phyloP scores from a whole-genome alignment of 129 eudicot species.

The Ambrosia artemisiifolia region DNA sequence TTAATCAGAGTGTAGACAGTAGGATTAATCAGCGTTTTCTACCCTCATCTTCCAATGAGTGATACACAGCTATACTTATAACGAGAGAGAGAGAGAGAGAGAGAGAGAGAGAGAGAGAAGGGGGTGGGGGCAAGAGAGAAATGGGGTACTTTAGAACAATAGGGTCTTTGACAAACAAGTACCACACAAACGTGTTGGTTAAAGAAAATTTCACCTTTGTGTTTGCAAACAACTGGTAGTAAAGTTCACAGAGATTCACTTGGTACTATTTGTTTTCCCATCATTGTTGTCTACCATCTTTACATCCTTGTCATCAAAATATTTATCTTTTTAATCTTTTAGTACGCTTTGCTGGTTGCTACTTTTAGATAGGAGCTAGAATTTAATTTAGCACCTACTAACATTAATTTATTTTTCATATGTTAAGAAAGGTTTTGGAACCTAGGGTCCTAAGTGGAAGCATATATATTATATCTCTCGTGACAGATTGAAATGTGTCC shows the following conservation, averaged over 20 bases:
- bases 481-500: no score
- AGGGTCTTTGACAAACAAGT: conserved; percentile 13
- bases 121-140: neutral
- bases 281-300: conserved; percentile 15
- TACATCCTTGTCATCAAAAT: neutral
- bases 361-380: neutral
- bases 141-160: conserved; percentile 12
- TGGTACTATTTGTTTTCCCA: conserved; percentile 18
- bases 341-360: neutral
- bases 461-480: no score
- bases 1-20: neutral
- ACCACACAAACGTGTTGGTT: neutral
- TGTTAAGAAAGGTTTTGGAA: no score
- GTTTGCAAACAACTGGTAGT: neutral
- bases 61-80: conserved; percentile 14
- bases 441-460: no score
- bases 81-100: neutral
- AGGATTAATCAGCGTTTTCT: conserved; percentile 17
- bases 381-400: no score
- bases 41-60: conserved; percentile 7
- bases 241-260: conserved; percentile 17
- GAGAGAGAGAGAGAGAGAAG: neutral
- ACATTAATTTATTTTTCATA: no score
- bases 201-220: neutral
- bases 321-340: neutral